Conservation (phyloP, 2,329 filamentous ascomycete species). For the Phialophora expanda region DNA sequence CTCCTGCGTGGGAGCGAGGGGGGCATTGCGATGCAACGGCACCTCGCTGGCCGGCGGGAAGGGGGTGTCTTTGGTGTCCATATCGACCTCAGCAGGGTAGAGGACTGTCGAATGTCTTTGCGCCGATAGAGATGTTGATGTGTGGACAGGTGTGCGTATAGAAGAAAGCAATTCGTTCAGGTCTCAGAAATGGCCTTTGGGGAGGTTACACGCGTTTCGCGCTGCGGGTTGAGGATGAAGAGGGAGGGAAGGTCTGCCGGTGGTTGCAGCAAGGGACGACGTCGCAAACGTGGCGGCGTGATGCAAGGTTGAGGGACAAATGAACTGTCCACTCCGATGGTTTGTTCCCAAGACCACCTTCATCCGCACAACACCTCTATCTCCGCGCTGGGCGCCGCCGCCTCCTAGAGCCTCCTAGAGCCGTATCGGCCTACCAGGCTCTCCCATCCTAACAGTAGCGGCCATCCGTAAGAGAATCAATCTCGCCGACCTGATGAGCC, state of each 20-base stretch:
- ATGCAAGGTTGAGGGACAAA: not conserved
- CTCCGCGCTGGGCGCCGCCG: not conserved
- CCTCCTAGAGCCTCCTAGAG: not conserved
- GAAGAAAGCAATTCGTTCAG: not conserved
- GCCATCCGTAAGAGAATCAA: not conserved
- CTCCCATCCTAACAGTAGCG: not conserved
- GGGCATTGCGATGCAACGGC: conserved; percentile 40
- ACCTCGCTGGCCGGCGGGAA: conserved; percentile 36
- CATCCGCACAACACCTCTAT: not conserved
- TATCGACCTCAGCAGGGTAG: conserved; percentile 10
- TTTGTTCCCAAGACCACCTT: not conserved
- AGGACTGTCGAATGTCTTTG: conserved; percentile 1
- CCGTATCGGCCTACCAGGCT: not conserved
- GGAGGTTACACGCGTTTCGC: not conserved
- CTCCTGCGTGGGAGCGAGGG: conserved; percentile 85
- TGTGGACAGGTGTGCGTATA: not conserved
- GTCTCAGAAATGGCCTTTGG: not conserved
- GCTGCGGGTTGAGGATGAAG: not conserved
- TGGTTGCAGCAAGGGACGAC: no score
- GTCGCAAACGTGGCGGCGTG: not conserved
- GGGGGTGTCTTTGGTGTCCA: conserved; percentile 38
- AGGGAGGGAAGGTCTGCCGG: not conserved
- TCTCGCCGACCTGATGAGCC: not conserved
- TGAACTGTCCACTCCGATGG: not conserved
- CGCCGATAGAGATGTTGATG: not conserved